Base-by-base conservation (phyloP, 2,329 filamentous ascomycete genomes). In the Talaromyces sp. region DNA sequence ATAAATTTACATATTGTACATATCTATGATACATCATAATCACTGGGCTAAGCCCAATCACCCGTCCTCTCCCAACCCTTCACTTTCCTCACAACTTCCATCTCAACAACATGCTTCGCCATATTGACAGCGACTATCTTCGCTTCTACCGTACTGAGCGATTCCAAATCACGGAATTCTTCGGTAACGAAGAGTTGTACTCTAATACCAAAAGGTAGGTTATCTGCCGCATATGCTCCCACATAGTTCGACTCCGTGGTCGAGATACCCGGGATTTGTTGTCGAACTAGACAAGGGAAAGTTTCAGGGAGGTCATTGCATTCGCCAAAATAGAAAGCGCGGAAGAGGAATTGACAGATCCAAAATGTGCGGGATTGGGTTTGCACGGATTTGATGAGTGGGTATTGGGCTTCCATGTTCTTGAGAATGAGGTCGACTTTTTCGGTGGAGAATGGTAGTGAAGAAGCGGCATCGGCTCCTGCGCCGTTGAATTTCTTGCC, bases 301-400 rank as follows among this genome's bases (percentile, higher is more conserved):
- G 74, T 77, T 15, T 76, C 66, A 0, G 83, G 83, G 4, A 85
- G 68, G 1, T 69, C 53, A 2, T 52, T 43, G 10, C 77, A 77
- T 64, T 85, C 79, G 9, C 73, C 73, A 67, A 81, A 84, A 64
- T 83, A 78, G 64, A 80, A 78, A 13, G 82, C 83, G 43, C 84
- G 81, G 70, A 81, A 81, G 39, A 86, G 72, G 2, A 84, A 77
- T 66, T 80, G 76, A 13, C 73, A 66, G 2, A 72, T 67, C 84
- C 84, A 87, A 64, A 78, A 79, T 6, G 70, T 61, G 61, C 68
- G 51, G 64, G 75, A 66, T 63, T 65, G 53, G 4, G 55, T 63
- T 13, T 70, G 69, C 22, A 81, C 77, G n/a, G 77, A 64, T 22
- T 67, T 65, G 41, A 73, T 67, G 11, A 73, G 56, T 60, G 68